Percentiles rank a stretch among this genome's conserved stretches.
phyloP scores from a whole-genome alignment of 805 yeast species.

The Torulaspora gathmanii region DNA sequence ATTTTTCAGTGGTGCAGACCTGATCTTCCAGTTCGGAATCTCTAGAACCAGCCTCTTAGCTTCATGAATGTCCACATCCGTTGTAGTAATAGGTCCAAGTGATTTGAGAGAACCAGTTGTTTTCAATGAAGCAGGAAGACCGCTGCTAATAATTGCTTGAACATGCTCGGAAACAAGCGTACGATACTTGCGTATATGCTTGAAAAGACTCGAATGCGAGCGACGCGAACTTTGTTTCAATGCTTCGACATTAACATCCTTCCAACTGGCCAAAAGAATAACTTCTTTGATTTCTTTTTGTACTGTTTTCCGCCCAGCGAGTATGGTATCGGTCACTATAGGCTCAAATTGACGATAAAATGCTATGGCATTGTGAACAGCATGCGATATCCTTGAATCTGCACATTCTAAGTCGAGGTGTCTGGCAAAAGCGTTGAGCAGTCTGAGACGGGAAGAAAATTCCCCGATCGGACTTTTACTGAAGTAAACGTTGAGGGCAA shows the following conservation, averaged over 20 bases:
- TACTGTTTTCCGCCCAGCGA: slow-evolving; percentile 46
- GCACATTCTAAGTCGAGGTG: slow-evolving; percentile 43
- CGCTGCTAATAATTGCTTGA: slow-evolving; percentile 53
- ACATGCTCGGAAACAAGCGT: slow-evolving; percentile 51
- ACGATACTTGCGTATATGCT: slow-evolving; percentile 77
- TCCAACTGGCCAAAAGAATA: slow-evolving; percentile 91
- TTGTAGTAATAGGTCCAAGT: background rate
- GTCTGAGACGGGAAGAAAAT: slow-evolving; percentile 50
- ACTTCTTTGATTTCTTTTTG: slow-evolving; percentile 82
- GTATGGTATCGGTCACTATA: slow-evolving; percentile 44
- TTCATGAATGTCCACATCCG: slow-evolving; percentile 10
- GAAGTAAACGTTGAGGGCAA: slow-evolving; percentile 69
- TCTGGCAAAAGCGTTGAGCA: slow-evolving; percentile 59
- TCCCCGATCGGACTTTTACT: slow-evolving; percentile 78
- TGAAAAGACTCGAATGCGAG: slow-evolving; percentile 81
- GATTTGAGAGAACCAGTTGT: slow-evolving; percentile 6
- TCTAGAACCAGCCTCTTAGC: slow-evolving; percentile 30
- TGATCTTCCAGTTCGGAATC: slow-evolving; percentile 47
- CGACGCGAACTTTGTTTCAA: slow-evolving; percentile 88
- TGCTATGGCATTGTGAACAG: slow-evolving; percentile 40
- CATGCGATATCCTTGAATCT: slow-evolving; percentile 23
- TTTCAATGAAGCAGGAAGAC: slow-evolving; percentile 32
- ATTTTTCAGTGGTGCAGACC: slow-evolving; percentile 56
- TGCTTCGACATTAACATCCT: slow-evolving; percentile 90
- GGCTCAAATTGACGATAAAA: slow-evolving; percentile 66